Evolutionary conservation across 2,329 filamentous ascomycete species (phyloP).

Genomic region (Beauveria asiatica): DNA sequence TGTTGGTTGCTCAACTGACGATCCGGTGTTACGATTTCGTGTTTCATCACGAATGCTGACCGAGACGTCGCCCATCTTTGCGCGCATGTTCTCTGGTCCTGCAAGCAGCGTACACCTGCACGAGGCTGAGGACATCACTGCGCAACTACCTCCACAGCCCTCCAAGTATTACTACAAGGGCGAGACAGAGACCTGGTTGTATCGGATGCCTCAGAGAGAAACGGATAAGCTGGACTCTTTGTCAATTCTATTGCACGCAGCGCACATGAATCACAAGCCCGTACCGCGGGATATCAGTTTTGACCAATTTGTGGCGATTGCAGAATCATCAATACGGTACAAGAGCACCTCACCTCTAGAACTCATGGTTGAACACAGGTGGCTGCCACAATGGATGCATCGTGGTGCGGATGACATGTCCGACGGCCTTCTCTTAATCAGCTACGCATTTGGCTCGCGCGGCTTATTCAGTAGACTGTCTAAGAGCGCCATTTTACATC

Average conservation of each 20-base stretch:
- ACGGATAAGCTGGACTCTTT: conserved; percentile 32
- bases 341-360: conserved; percentile 44
- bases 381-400: conserved; percentile 45
- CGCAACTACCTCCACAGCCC: conserved; percentile 27
- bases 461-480: conserved; percentile 41
- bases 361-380: conserved; percentile 39
- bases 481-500: conserved; percentile 39
- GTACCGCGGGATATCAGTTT: conserved; percentile 40
- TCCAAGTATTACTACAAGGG: conserved; percentile 32
- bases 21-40: conserved; percentile 39
- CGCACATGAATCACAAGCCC: conserved; percentile 39
- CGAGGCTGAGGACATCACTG: conserved; percentile 29
- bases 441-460: conserved; percentile 42
- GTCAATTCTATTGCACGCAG: conserved; percentile 41
- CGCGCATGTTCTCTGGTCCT: conserved; percentile 34
- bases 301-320: conserved; percentile 42
- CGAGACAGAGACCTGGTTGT: conserved; percentile 36
- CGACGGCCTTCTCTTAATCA: conserved; percentile 42
- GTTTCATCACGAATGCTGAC: conserved; percentile 43
- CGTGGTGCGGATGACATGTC: conserved; percentile 39
- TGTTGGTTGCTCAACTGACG: conserved; percentile 21
- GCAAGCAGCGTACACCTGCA: conserved; percentile 23
- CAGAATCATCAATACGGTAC: conserved; percentile 41
- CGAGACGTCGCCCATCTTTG: conserved; percentile 44
- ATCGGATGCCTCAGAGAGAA: conserved; percentile 45